Evolutionary conservation across 192 early-diverging fungal species (phyloP), one percentile per base, ranked within the genome.

Genomic region (Linnemannia zychae): DNA sequence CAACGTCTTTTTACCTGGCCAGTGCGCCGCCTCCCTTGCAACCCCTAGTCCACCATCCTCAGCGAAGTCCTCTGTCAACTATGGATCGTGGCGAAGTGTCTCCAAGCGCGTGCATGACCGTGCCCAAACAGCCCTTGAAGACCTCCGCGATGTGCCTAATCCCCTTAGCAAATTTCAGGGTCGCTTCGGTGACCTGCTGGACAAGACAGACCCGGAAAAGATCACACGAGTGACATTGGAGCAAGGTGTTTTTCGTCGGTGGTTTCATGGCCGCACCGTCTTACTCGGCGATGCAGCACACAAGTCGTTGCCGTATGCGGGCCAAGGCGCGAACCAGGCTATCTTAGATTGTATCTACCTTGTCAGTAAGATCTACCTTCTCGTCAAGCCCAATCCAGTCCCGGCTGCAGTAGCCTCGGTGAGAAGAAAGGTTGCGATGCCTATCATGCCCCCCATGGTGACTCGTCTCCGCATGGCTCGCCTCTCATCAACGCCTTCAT

Each of bases 181-280:
- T 0, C 52, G 34, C 5, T 74, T 74, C n/a, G 52, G 73, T 44
- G 73, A 63, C 53, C 73, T 74, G 0, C 7, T 74, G 7, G 73
- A 57, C n/a, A 57, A 63, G 73, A 74, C 73, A 7, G 20, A 57
- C 1, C 37, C 38, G 16, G 53, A 74, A 16, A 31, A n/a, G 18
- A 65, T 74, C 73, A 65, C 73, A 33, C 67, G 52, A 31, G 79
- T 73, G n/a, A 74, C 48, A 18, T 24, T 80, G 18, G 72, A 80
- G 40, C 72, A 80, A 46, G 79, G 79, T 9, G 49, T 80, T 33
- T 69, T 57, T 33, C 33, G 34, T 28, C 79, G 72, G 7, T 80
- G 79, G 79, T 74, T 69, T 36, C 73, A 80, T 68, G 44, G 72
- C 7, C 72, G 79, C 6, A 74, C 52, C 24, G 79, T 80, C 44